These are phyloP conservation scores for Lactuca sativa DNA, from an alignment of 129 eudicot species.

Conservation along the genomic window DNA sequence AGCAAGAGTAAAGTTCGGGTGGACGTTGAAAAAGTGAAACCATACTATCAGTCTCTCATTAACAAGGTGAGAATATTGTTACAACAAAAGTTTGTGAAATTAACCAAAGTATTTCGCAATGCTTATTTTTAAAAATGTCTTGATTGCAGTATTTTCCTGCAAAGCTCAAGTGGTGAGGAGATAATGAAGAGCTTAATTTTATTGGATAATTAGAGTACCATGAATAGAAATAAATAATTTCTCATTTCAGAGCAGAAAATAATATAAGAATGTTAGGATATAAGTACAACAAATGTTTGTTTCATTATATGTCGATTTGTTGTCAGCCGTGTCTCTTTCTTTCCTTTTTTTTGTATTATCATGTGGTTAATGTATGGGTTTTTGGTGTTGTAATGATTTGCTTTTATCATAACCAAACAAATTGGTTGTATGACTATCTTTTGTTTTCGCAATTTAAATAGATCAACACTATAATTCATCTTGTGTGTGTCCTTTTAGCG, in stretches of 20 bases:
- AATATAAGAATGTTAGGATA: not conserved
- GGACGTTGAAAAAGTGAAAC: constrained; percentile 73
- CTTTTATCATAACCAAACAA: not conserved
- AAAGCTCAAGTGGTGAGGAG: constrained; percentile 59
- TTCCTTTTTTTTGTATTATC: not conserved
- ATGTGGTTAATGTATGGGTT: not conserved
- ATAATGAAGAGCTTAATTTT: constrained; percentile 1
- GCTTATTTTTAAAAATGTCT: not conserved
- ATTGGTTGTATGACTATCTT: not conserved
- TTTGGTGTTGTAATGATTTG: not conserved
- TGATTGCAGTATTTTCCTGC: constrained; percentile 61
- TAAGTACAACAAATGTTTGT: constrained; percentile 1
- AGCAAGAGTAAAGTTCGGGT: constrained; percentile 86
- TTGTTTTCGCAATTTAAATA: not conserved
- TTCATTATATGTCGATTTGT: not conserved
- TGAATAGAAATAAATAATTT: constrained; percentile 19
- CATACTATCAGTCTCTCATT: constrained; percentile 76
- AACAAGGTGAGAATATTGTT: constrained; percentile 49
- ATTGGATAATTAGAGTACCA: not conserved
- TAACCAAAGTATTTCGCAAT: not conserved
- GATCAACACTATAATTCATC: not conserved
- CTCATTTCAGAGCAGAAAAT: not conserved
- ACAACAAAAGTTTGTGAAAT: not conserved
- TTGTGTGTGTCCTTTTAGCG: not conserved
- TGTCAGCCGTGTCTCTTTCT: not conserved